Conservation (phyloP, 805 yeast species). For the Metschnikowia santaceciliae region DNA sequence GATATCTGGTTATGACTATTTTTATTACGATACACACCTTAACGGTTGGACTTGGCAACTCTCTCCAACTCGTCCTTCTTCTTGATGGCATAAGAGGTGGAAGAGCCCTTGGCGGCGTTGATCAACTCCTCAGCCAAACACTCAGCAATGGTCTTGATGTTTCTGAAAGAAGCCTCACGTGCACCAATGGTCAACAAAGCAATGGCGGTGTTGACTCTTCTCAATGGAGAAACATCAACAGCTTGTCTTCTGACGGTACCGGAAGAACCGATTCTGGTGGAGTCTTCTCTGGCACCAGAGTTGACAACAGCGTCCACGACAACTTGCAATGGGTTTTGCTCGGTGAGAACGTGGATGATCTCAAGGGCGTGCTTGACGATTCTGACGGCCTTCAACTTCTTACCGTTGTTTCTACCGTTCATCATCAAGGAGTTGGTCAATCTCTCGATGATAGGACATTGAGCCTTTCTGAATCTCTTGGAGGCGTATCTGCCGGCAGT, state of each 20-base stretch:
- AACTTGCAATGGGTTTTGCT: constrained; percentile 99
- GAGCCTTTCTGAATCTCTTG: constrained; percentile 99
- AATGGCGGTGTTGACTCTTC: constrained; percentile 99
- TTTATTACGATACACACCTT: constrained; percentile 39
- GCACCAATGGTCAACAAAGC: constrained; percentile 98
- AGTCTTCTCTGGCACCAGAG: constrained; percentile 99
- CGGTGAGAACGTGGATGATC: constrained; percentile 95
- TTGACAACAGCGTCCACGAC: constrained; percentile 98
- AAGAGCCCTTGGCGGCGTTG: constrained; percentile 99
- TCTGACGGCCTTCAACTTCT: constrained; percentile 99
- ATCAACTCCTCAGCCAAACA: constrained; percentile 99
- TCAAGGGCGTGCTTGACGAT: constrained; percentile 99
- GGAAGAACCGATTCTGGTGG: constrained; percentile 99
- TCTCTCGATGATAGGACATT: constrained; percentile 99
- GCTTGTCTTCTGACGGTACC: constrained; percentile 99
- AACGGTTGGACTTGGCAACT: constrained; percentile 99
- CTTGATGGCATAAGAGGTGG: constrained; percentile 99
- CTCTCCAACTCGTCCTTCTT: constrained; percentile 99
- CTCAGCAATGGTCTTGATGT: constrained; percentile 99
- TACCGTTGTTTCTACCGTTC: constrained; percentile 99
- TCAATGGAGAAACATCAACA: constrained; percentile 99
- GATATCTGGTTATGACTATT: constrained; percentile 16
- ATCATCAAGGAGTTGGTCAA: constrained; percentile 99
- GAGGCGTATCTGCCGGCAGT: constrained; percentile 99
- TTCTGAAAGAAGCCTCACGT: constrained; percentile 99